A percentile compares a stretch with the other conserved stretches of the same genome.
These are phyloP conservation scores for Arachnomyces sp. DNA, from an alignment of 2,329 filamentous ascomycete genomes.

Conservation along the genomic window DNA sequence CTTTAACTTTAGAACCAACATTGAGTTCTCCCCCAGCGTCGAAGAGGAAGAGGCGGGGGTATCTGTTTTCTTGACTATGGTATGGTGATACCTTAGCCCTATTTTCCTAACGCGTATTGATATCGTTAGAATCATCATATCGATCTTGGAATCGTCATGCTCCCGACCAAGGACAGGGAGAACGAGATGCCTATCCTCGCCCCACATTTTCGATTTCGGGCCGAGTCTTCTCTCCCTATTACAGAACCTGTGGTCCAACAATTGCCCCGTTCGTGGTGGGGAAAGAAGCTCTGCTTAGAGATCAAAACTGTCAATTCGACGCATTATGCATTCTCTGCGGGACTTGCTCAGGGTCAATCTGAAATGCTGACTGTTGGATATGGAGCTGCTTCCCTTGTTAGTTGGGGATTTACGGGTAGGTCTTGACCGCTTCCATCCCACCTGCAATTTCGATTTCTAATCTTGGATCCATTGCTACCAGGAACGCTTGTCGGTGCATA, in stretches of 20 bases:
- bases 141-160: slow-evolving; percentile 5
- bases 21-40: background rate
- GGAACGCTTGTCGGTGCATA: slow-evolving; percentile 46
- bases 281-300: background rate
- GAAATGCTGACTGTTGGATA: slow-evolving; percentile 4
- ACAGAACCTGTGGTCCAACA: background rate
- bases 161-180: background rate
- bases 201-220: slow-evolving; percentile 7
- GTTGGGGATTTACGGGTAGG: slow-evolving; percentile 5
- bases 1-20: slow-evolving; percentile 3
- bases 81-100: background rate
- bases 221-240: background rate
- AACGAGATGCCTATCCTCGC: too few relatives aligned
- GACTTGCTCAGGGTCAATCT: background rate
- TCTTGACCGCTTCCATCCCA: background rate
- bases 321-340: slow-evolving; percentile 6
- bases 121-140: slow-evolving; percentile 2
- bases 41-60: slow-evolving; percentile 7
- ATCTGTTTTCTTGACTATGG: slow-evolving; percentile 5
- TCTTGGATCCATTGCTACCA: slow-evolving; percentile 20
- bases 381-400: background rate
- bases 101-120: background rate
- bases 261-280: background rate
- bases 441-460: background rate
- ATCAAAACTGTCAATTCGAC: slow-evolving; percentile 5